phyloP scores from a whole-genome alignment of 768 basidiomycete genomes.

The Boletus patriciae region DNA sequence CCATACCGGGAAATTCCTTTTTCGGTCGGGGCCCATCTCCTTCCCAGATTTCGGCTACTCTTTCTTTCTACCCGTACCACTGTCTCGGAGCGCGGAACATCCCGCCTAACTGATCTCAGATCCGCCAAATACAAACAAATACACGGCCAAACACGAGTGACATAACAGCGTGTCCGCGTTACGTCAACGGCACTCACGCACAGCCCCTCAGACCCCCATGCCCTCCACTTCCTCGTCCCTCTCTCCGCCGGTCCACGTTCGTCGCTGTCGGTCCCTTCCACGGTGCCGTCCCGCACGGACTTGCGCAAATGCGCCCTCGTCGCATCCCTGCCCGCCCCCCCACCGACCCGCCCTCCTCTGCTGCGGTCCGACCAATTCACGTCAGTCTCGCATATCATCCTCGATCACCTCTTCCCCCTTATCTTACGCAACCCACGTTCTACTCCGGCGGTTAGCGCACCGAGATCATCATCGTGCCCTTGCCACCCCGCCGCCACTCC shows the following conservation, averaged over 20 bases:
- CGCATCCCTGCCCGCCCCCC: neutral
- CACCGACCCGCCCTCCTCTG: neutral
- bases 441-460: no score
- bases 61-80: constrained; percentile 36
- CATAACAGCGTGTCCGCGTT: constrained; percentile 34
- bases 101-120: constrained; percentile 34
- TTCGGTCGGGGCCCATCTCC: constrained; percentile 24
- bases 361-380: no score
- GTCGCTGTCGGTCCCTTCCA: constrained; percentile 5
- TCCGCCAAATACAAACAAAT: constrained; percentile 10
- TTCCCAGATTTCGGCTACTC: constrained; percentile 41
- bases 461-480: no score
- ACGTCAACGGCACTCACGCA: constrained; percentile 35
- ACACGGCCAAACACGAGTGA: constrained; percentile 29
- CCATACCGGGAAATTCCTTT: constrained; percentile 28
- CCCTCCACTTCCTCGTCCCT: constrained; percentile 1
- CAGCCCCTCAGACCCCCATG: constrained; percentile 21
- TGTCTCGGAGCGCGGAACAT: constrained; percentile 36
- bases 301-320: constrained; percentile 16
- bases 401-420: neutral
- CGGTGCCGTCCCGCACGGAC: constrained; percentile 8
- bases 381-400: no score
- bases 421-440: neutral
- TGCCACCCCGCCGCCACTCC: neutral
- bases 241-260: constrained; percentile 16